phyloP scores from a whole-genome alignment of 2,329 filamentous ascomycete genomes.

The Chaetothyriales sp. region DNA sequence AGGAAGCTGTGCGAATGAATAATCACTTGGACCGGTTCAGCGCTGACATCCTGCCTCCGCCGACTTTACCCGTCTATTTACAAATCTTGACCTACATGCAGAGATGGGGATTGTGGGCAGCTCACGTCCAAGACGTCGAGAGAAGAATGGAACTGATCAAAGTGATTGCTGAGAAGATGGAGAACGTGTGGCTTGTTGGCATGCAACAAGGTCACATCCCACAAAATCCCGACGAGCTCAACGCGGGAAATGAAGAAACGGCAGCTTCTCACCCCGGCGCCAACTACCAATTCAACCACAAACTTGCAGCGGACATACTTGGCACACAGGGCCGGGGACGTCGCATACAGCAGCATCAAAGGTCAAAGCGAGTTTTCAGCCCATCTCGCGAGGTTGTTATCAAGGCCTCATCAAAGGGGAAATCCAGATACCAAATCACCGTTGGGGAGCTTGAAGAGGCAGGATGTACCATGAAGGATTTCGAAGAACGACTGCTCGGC shows the following conservation, averaged over 20 bases:
- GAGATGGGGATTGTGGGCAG: slow-evolving; percentile 11
- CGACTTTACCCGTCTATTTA: slow-evolving; percentile 7
- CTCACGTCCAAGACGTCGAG: slow-evolving; percentile 9
- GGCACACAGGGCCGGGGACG: too few species aligned
- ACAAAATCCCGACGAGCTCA: background rate
- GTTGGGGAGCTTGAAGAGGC: slow-evolving; percentile 13
- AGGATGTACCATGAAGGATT: slow-evolving; percentile 6
- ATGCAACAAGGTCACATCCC: background rate
- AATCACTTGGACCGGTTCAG: background rate
- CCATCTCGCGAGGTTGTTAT: background rate
- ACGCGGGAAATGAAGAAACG: background rate
- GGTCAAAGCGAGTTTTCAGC: slow-evolving; percentile 1
- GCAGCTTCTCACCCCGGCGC: background rate
- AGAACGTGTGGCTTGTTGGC: slow-evolving; percentile 12
- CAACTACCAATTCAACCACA: background rate
- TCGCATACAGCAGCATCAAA: background rate
- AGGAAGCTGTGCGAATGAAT: background rate
- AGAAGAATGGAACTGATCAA: slow-evolving; percentile 10
- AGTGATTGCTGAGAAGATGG: slow-evolving; percentile 9
- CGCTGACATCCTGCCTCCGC: slow-evolving; percentile 3
- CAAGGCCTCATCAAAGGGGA: background rate
- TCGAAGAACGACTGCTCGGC: slow-evolving; percentile 8
- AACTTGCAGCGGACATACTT: too few species aligned
- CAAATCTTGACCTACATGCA: slow-evolving; percentile 11
- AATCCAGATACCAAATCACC: slow-evolving; percentile 6